Evolutionary conservation across 2,329 filamentous ascomycete genomes (phyloP), one percentile per base, ranked within the genome.

Genomic region (Sphaerulina vaccinii): DNA sequence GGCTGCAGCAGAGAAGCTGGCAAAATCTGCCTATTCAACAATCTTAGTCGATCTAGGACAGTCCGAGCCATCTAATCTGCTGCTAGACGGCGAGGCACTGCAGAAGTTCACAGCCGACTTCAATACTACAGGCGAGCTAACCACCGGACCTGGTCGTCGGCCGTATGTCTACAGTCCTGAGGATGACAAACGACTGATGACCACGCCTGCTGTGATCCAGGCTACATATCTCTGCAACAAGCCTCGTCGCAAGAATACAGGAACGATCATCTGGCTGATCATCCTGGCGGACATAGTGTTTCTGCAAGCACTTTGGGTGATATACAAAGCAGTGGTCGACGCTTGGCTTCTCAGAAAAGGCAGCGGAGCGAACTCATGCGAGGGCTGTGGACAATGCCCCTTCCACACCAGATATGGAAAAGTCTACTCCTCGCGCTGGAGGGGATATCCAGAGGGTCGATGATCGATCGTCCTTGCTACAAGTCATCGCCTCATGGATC

Each of bases 221-320:
- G 21, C 22, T 1, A 43, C 44, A 10, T 59, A 59, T 40, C 27
- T 59, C 23, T 61, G 58, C 50, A 43, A 58, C 15, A 52, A 59
- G 10, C 58, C 58, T 4, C 49, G 49, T 13, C 49, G 47, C 8
- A 57, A 59, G 23, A 29, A 54, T 1, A 29, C 24, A 18, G 47
- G 51, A 3, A 46, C 41, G 7, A 27, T 59, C 3, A 51, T 61
- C 33, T 38, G 57, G n/a, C 33, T 52, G 7, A 43, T 61, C 5
- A 41, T 59, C 5, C 38, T 61, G 3, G 58, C 56, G 1, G 56
- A 61, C 36, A 19, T 61, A 18, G 56, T 61, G 10, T 49, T 61
- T 19, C 32, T 61, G 27, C 58, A 57, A 19, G 57, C 52, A 7
- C 23, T 51, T 11, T 60, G 58, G 58, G 33, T 43, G 15, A 9